Evolutionary conservation across 371 early-diverging fungal species (phyloP), one percentile per base, ranked within the genome.

Genomic region (Syncephalastrum monosporum): DNA sequence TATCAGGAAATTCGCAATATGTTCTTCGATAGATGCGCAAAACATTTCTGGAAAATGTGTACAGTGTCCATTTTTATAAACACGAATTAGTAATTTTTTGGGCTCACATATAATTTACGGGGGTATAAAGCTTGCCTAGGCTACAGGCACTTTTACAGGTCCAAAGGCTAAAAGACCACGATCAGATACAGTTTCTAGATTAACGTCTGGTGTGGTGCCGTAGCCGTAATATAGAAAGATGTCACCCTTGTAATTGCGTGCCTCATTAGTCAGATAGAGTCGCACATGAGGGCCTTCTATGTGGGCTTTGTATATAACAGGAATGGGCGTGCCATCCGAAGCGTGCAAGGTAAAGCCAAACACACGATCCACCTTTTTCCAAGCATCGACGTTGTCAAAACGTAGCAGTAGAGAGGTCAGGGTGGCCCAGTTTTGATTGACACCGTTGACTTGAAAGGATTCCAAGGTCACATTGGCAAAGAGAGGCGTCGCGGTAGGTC

Each of bases 111-210:
- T 21, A 12, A 33, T 33, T 33, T 8, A 12, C 10, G 38, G 0
- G 38, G 38, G 12, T 33, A 33, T 27, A 33, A 33, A 10, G n/a
- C 38, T 2, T 5, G 38, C 1, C 12, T 33, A 33, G 10, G 38
- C 38, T 33, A 33, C 38, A 8, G 38, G 38, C 10, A 33, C 38
- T 33, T 33, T 33, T 27, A 44, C 25, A 47, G 56, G 61, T 13
- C 67, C 59, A 47, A 53, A 59, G 41, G 62, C 58, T n/a, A 64
- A 44, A 3, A 55, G 57, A 4, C 53, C 64, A 51, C 64, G 59
- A 21, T 42, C 53, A 1, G 41, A 43, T 1, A 14, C 42, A 7
- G 61, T 58, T 8, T 54, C 43, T 6, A 69, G 42, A 21, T 62
- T 64, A 23, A 65, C 64, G 8, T 45, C 23, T 1, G 65, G 69